Percentiles rank a stretch among this genome's conserved stretches.
phyloP scores from a whole-genome alignment of 345 rosid species.

The Eucalyptus viminalis region DNA sequence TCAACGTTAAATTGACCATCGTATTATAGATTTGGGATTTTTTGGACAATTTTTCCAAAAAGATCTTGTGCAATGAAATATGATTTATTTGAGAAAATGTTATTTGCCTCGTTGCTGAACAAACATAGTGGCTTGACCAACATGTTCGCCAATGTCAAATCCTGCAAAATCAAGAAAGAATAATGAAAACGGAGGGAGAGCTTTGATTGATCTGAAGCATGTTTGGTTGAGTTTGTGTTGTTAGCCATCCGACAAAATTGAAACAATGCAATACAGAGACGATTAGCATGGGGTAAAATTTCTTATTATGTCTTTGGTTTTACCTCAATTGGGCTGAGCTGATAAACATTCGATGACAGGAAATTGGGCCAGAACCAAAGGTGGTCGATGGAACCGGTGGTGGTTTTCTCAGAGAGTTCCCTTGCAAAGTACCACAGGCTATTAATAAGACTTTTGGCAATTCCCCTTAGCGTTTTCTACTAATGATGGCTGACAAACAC shows the following conservation, averaged over 20 bases:
- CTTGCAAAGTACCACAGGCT: not conserved
- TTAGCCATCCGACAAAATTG: not conserved
- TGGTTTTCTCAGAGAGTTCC: conserved; percentile 8
- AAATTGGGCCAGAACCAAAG: conserved; percentile 12
- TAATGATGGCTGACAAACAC: not conserved
- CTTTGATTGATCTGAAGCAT: not conserved
- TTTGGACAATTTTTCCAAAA: not conserved
- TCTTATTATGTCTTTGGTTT: not conserved
- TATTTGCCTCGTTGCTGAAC: conserved; percentile 11
- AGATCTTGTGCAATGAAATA: conserved; percentile 23
- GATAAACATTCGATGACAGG: not conserved
- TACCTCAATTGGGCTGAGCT: conserved; percentile 39
- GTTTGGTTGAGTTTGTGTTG: not conserved
- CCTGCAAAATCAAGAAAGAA: conserved; percentile 1
- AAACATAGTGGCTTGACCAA: conserved; percentile 20
- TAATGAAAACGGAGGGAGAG: not conserved
- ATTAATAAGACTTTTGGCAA: not conserved
- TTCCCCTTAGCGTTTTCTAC: not conserved
- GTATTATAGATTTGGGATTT: no score
- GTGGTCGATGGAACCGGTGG: not conserved
- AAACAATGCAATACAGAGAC: not conserved
- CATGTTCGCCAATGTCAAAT: conserved; percentile 28
- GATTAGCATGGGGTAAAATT: not conserved
- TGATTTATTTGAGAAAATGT: conserved; percentile 12
- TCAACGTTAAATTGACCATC: not conserved